Conservation (phyloP, 2,329 filamentous ascomycete species). For the Aspergillus texensis region DNA sequence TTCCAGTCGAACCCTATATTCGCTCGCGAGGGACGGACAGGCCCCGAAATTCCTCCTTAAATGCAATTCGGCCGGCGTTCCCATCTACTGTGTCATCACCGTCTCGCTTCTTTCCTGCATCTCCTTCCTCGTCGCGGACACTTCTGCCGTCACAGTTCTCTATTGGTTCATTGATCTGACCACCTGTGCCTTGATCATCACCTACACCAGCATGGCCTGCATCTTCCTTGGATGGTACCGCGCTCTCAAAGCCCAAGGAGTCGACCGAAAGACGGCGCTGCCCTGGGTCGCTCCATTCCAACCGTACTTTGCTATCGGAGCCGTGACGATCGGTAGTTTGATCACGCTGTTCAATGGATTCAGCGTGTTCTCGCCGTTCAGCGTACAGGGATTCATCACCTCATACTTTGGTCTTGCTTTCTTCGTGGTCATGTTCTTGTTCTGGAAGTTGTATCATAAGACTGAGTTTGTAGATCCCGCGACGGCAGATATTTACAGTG, state of each 20-base stretch:
- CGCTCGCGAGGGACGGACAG: slow-evolving; percentile 50
- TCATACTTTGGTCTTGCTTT: slow-evolving; percentile 52
- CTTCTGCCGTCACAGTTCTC: slow-evolving; percentile 65
- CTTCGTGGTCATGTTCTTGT: slow-evolving; percentile 45
- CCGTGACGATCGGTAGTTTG: slow-evolving; percentile 54
- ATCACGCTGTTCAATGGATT: slow-evolving; percentile 71
- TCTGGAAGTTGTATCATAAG: slow-evolving; percentile 37
- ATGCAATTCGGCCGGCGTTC: slow-evolving; percentile 66
- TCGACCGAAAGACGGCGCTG: slow-evolving; percentile 63
- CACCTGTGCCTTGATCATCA: slow-evolving; percentile 32
- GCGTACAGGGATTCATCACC: slow-evolving; percentile 52
- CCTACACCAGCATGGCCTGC: slow-evolving; percentile 65
- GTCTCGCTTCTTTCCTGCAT: slow-evolving; percentile 69
- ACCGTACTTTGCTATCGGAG: slow-evolving; percentile 70
- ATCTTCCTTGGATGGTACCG: slow-evolving; percentile 73
- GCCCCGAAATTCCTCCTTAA: slow-evolving; percentile 59
- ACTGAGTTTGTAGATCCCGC: slow-evolving; percentile 31
- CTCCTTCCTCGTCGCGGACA: slow-evolving; percentile 70
- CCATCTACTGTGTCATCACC: slow-evolving; percentile 68
- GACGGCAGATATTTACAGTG: slow-evolving; percentile 35
- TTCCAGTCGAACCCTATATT: slow-evolving; percentile 55
- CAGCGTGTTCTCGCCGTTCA: slow-evolving; percentile 43
- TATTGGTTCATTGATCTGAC: slow-evolving; percentile 69
- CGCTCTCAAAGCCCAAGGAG: slow-evolving; percentile 68
- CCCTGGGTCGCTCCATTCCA: slow-evolving; percentile 70